Evolutionary conservation across 2,329 filamentous ascomycete species (phyloP).

Genomic region (Byssothecium circinans): DNA sequence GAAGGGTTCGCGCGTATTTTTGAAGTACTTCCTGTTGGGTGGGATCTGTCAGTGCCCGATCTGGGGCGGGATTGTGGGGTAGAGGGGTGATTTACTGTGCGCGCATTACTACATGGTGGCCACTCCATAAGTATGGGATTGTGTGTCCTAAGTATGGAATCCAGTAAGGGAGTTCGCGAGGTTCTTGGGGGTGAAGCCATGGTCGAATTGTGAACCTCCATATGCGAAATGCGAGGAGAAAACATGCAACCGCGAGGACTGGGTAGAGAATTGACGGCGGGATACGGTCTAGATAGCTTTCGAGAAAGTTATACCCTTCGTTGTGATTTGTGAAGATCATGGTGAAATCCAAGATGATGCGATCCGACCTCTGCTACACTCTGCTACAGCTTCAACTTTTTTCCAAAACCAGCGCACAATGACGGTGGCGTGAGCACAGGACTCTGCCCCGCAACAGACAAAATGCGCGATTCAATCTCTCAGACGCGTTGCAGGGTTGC

Average conservation of each 20-base stretch:
- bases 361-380: too few species aligned
- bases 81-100: background rate
- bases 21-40: background rate
- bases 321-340: too few species aligned
- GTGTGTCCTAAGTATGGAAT: conserved; percentile 7
- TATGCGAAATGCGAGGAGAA: background rate
- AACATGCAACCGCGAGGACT: background rate
- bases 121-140: background rate
- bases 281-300: too few species aligned
- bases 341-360: too few species aligned
- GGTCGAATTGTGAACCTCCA: conserved; percentile 14
- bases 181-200: conserved; percentile 8
- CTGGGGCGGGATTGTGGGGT: background rate
- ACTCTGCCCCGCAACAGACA: too few species aligned
- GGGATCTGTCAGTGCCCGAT: background rate
- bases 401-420: too few species aligned
- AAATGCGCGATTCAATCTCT: too few species aligned
- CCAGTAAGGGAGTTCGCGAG: conserved; percentile 15
- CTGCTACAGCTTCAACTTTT: too few species aligned
- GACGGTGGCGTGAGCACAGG: too few species aligned
- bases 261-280: too few species aligned
- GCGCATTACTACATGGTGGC: background rate
- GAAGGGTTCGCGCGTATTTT: conserved; percentile 2
- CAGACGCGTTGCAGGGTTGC: too few species aligned
- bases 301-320: too few species aligned